Evolutionary conservation across 1,284 basidiomycete genomes (phyloP), one percentile per base, ranked within the genome.

Genomic region (Exobasidium rhododendri): DNA sequence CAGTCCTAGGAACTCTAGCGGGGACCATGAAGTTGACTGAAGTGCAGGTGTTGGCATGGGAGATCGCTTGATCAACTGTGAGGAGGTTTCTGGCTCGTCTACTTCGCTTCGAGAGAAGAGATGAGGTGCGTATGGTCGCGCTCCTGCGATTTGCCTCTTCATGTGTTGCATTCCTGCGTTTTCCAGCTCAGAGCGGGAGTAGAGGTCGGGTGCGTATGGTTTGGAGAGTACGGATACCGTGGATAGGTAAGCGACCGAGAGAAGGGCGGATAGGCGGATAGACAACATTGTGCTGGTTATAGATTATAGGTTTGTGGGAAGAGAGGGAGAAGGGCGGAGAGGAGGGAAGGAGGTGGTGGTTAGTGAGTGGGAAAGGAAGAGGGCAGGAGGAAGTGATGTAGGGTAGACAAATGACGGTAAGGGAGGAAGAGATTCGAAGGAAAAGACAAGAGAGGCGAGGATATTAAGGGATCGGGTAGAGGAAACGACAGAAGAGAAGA

Each of bases 131-230:
- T 40, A 40, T 40, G 35, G 35, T 40, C 17, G 35, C 17, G 35
- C 7, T 47, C 10, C 7, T 13, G 24, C 6, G 24, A n/a, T 22
- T n/a, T 47, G 14, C 24, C 24, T 6, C 28, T 50, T 28, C 5
- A 50, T 28, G 13, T 24, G 20, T 14, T 50, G 13, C 4, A 24
- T 26, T 2, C 26, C 24, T 3, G 22, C 20, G 20, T 13, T 26
- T 50, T 20, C 24, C 13, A 50, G 28, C 14, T 20, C n/a, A 24
- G n/a, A 28, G 22, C 47, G n/a, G 13, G 47, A 50, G 24, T 24
- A 50, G 2, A 50, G 47, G 24, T 50, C 20, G 13, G 47, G 47
- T 20, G 47, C 47, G 28, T 50, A 50, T 50, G 47, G 47, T 50
- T 50, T 50, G 14, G 47, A 20, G 13, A 28, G n/a, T 24, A 26